Base-by-base conservation (phyloP, 371 early-diverging fungal species). In the Funneliformis caledonium region DNA sequence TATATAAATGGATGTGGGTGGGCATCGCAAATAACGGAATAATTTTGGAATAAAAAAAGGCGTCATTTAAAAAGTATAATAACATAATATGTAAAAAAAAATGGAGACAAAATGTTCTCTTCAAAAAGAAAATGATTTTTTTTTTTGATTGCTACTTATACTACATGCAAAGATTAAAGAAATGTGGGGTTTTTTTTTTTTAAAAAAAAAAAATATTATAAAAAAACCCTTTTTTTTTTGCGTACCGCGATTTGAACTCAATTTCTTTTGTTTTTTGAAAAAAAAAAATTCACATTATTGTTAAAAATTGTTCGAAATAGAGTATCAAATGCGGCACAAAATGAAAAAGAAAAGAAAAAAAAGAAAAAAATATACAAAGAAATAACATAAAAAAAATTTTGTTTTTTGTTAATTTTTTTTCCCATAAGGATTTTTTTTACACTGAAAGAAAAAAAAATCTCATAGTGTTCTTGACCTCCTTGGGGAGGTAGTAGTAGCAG, bases 401-500 rank as follows among this genome's bases (percentile, higher is more conserved):
- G 11, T 52, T 52, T 52, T 52, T 50, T 50, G 11, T 50, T 48
- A 14, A 14, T 52, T 52, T 52, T 52, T 10, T 52, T 52, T 26
- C 26, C 52, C 56, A 52, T 52, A 52, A 52, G 16, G 56, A 16
- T 1, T 65, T 65, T 65, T 65, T 62, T 62, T 65, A 33, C 11
- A 14, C 31, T 9, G 33, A 11, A 33, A 31, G 31, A 22, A 50
- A 50, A 50, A 50, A 7, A 22, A 65, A 33, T 37, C 8, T 67
- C 37, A 70, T 70, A 19, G 43, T 22, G 70, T 42, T 70, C 22
- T 70, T n/a, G 70, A 19, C 70, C 10, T 22, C 45, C 45, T 45
- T 70, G 70, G 5, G 9, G n/a, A 22, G 45, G 70, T 43, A 70
- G 45, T n/a, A 70, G n/a, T n/a, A 70, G n/a, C 19, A 70, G 45